Evolutionary conservation across 2,329 filamentous ascomycete genomes (phyloP), one percentile per base, ranked within the genome.

Genomic region (Fusarium domesticum): DNA sequence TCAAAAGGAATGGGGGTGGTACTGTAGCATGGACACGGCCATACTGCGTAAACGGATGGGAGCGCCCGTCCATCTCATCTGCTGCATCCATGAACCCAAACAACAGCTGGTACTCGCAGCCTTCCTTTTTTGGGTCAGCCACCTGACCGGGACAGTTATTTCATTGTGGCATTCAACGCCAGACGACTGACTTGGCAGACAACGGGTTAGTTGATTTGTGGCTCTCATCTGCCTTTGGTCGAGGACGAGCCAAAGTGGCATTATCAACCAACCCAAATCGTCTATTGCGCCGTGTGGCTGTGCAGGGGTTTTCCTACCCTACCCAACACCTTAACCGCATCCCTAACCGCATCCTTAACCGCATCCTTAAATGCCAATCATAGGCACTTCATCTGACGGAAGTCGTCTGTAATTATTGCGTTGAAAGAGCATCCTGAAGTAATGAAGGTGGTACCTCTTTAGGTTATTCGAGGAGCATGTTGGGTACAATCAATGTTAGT

Each of bases 61-160:
- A 48, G 43, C 41, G 43, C 39, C 50, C 50, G 50, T 57, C 47
- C 45, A 46, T 56, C 42, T 51, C 53, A 54, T 48, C 44, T 54
- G 47, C 23, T 28, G 8, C 48, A 53, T 45, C 42, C 44, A 47
- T 43, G 43, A 44, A 45, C 52, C 45, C 47, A 47, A 56, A 46
- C 46, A 53, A 53, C 46, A 51, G 45, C 38, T 50, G 40, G 53
- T 35, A 28, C 40, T 48, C 42, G 33, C 47, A 44, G 54, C 52
- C 50, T 58, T 58, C 56, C 56, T 42, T 19, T 56, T 59, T 47
- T 37, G 44, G 52, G 42, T 41, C 54, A 51, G 45, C 52, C 56
- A 59, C 52, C 48, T 59, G 54, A 58, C 48, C 43, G 35, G 50
- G 54, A 37, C 47, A 20, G 39, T 40, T 42, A 40, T 28, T 42